These are phyloP conservation scores for Sutorius australiensis DNA, from an alignment of 768 basidiomycete species.

Conservation along the genomic window DNA sequence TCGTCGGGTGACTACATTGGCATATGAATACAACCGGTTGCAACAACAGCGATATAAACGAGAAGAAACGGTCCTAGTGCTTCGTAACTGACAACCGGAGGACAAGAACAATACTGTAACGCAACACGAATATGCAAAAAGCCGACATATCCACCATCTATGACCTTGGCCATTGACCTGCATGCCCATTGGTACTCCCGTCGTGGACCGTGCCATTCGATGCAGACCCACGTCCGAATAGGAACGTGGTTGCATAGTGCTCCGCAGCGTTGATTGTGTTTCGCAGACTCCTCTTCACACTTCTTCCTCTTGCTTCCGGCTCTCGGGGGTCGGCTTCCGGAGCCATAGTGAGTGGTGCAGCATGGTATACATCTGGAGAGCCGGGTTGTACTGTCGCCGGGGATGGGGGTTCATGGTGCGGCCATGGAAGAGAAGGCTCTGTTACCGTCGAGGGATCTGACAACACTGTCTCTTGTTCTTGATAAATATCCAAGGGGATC, in stretches of 20 bases:
- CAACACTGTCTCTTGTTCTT: conserved; percentile 9
- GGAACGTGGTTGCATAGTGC: conserved; percentile 56
- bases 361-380: conserved; percentile 41
- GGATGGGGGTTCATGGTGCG: conserved; percentile 41
- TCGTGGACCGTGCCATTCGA: conserved; percentile 24
- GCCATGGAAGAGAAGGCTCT: conserved; percentile 38
- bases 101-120: conserved; percentile 4
- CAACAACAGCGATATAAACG: conserved; percentile 22
- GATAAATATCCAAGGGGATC: conserved; percentile 21
- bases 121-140: conserved; percentile 10
- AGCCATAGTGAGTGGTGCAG: conserved; percentile 33
- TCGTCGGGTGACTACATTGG: conserved; percentile 17
- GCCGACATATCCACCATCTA: conserved; percentile 11
- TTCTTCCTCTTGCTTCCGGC: conserved; percentile 50
- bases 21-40: conserved; percentile 21
- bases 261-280: conserved; percentile 69
- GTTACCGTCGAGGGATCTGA: conserved; percentile 10
- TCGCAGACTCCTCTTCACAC: conserved; percentile 61
- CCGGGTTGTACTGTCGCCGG: conserved; percentile 31
- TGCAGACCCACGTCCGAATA: conserved; percentile 53
- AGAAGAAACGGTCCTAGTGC: conserved; percentile 14
- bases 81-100: not conserved
- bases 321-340: conserved; percentile 28
- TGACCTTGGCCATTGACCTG: conserved; percentile 24
- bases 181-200: conserved; percentile 20